Percentiles rank a stretch among this genome's conserved stretches.
Conservation (phyloP, 139 green algal species). For the Desmodesmus armatus region DNA sequence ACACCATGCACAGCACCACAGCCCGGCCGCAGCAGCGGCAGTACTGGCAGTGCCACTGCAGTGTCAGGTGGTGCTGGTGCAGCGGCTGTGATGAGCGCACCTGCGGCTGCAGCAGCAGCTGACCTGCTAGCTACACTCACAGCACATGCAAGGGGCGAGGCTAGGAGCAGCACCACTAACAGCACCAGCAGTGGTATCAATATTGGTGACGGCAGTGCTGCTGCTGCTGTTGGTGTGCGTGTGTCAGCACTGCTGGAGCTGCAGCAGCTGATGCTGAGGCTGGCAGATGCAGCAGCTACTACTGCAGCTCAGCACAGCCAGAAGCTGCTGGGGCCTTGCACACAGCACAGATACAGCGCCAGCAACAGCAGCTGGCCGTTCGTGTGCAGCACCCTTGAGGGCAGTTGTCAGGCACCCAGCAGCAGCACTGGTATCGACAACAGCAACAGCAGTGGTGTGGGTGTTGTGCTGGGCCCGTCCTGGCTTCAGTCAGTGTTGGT, state of each 20-base stretch:
- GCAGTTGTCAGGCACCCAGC: no score
- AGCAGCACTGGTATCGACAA: no score
- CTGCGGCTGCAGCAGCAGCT: background rate
- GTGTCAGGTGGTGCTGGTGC: background rate
- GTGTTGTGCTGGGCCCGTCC: no score
- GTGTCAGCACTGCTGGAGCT: background rate
- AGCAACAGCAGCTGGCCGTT: no score
- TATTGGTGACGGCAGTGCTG: background rate
- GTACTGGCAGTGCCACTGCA: background rate
- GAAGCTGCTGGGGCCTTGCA: background rate
- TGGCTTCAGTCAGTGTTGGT: no score
- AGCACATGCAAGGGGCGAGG: no score
- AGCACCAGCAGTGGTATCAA: background rate
- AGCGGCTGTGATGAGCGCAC: background rate
- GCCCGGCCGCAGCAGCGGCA: background rate
- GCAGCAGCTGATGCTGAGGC: background rate
- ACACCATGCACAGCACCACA: no score
- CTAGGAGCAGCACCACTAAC: conserved; percentile 11
- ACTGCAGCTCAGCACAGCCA: background rate
- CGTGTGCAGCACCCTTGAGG: no score
- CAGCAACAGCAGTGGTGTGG: no score
- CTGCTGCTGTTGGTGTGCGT: background rate
- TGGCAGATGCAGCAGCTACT: background rate
- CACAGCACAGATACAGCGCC: no score
- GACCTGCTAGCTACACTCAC: background rate